A percentile compares a stretch with the other conserved stretches of the same genome.
phyloP scores from a whole-genome alignment of 192 early-diverging fungal genomes.

The Umbelopsis vinacea region DNA sequence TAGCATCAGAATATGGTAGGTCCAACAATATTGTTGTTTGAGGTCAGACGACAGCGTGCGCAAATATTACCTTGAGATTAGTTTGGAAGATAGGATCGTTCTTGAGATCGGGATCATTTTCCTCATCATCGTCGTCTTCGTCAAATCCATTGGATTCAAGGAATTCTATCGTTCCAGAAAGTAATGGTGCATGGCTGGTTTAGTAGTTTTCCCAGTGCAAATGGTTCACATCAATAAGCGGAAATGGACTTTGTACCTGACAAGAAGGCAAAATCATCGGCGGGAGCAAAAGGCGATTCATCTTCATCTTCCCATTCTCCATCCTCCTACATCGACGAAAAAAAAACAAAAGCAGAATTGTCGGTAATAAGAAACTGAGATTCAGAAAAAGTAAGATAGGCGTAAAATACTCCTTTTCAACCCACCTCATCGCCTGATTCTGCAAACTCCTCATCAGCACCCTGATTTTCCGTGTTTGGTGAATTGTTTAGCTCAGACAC shows the following conservation, averaged over 20 bases:
- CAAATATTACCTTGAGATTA: conserved; percentile 61
- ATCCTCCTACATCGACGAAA: conserved; percentile 41
- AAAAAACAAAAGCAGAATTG: neutral
- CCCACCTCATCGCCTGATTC: conserved; percentile 64
- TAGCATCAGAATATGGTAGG: neutral
- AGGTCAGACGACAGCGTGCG: neutral
- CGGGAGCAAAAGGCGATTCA: conserved; percentile 46
- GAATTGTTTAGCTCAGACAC: conserved; percentile 76
- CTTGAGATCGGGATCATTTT: conserved; percentile 66
- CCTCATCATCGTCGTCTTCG: conserved; percentile 65
- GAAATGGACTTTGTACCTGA: conserved; percentile 37
- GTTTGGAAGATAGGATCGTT: conserved; percentile 68
- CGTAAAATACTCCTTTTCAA: neutral
- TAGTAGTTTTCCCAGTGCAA: too few relatives aligned
- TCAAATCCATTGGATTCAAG: conserved; percentile 34
- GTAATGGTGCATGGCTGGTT: too few relatives aligned
- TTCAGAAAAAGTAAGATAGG: too few relatives aligned
- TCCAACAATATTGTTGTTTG: neutral
- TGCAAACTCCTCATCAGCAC: conserved; percentile 55
- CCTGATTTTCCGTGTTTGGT: conserved; percentile 55
- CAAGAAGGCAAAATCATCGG: conserved; percentile 51
- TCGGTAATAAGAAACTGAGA: too few relatives aligned
- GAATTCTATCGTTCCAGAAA: conserved; percentile 22
- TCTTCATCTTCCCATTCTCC: conserved; percentile 70
- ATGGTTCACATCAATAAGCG: too few relatives aligned